Percentiles rank a stretch among this genome's conserved stretches.
Conservation (phyloP, 1,139 yeast species). For the Blastobotrys malaysiensis region DNA sequence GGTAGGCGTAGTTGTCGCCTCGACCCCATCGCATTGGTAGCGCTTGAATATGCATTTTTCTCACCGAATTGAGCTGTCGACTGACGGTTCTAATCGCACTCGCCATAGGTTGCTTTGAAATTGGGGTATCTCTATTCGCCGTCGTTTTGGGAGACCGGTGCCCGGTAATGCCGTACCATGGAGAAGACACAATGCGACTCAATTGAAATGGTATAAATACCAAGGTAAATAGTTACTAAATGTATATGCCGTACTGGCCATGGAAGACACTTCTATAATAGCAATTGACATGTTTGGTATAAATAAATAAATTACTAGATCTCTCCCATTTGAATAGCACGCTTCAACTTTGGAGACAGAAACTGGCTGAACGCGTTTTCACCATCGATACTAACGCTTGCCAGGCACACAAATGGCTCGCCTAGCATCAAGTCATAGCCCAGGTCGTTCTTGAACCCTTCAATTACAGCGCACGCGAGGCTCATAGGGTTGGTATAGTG, state of each 20-base stretch:
- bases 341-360: neutral
- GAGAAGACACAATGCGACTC: too few relatives aligned
- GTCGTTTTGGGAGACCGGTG: neutral
- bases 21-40: slow-evolving; percentile 94
- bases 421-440: neutral
- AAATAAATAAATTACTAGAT: neutral
- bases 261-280: too few relatives aligned
- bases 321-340: neutral
- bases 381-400: neutral
- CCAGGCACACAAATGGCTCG: neutral
- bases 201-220: too few relatives aligned
- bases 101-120: neutral
- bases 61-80: slow-evolving; percentile 6
- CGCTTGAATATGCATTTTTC: slow-evolving; percentile 72
- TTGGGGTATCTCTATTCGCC: neutral
- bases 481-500: neutral
- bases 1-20: slow-evolving; percentile 86
- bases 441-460: neutral
- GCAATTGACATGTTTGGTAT: too few relatives aligned
- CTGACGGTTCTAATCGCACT: neutral
- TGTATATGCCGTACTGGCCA: too few relatives aligned
- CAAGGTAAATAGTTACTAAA: too few relatives aligned
- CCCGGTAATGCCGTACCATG: too few relatives aligned
- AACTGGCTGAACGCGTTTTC: neutral
- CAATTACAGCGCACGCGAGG: neutral